Conservation (phyloP, 2,329 filamentous ascomycete species). For the Fusarium lyarnte region DNA sequence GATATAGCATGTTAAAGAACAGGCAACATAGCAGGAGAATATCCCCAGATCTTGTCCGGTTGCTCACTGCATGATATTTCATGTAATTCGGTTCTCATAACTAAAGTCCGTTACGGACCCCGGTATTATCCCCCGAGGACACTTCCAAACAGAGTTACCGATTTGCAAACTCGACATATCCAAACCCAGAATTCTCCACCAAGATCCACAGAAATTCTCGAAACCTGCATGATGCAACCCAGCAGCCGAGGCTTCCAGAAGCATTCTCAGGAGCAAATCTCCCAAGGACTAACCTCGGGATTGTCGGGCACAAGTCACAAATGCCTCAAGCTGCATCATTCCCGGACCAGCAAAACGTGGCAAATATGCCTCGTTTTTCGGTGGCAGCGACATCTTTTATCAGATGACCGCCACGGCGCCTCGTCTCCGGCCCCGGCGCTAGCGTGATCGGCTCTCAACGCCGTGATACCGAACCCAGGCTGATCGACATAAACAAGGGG, state of each 20-base stretch:
- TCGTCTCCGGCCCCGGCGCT: not conserved
- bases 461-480: conserved; percentile 28
- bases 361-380: not conserved
- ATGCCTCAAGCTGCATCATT: not conserved
- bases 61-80: not conserved
- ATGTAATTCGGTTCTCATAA: not conserved
- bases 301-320: not conserved
- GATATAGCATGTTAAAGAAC: not conserved
- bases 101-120: not conserved
- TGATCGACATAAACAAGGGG: conserved; percentile 6
- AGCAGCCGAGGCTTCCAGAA: conserved; percentile 3
- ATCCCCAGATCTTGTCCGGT: not conserved
- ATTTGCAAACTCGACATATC: not conserved
- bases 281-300: not conserved
- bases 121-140: not conserved
- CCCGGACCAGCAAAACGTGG: not conserved
- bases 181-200: not conserved
- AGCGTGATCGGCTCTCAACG: conserved; percentile 18
- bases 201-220: not conserved
- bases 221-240: not conserved
- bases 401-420: not conserved
- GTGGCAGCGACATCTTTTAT: not conserved
- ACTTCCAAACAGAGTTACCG: not conserved
- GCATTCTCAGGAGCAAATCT: not conserved
- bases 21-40: not conserved